Evolutionary conservation across 768 basidiomycete species (phyloP).

Genomic region (Fomitopsis pulvina): DNA sequence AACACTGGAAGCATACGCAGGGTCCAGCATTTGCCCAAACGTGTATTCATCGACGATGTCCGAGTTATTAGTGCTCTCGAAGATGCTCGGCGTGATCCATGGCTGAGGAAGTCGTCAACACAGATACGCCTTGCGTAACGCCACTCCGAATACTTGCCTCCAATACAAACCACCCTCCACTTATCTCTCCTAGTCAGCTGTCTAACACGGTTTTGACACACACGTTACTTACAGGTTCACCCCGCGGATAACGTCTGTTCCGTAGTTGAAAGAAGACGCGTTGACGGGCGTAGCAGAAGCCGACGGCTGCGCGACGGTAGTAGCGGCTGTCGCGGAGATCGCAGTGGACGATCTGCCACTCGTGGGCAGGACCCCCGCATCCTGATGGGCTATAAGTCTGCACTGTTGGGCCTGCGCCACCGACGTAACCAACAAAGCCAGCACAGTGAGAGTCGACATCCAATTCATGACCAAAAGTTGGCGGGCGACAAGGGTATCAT

Average conservation of each 20-base stretch:
- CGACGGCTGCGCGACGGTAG: constrained; percentile 4
- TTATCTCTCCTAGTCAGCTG: constrained; percentile 16
- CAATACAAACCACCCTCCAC: constrained; percentile 60
- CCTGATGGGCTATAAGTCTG: not conserved
- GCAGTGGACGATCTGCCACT: not conserved
- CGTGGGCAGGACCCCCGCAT: not conserved
- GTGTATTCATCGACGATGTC: constrained; percentile 58
- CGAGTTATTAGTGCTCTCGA: constrained; percentile 51
- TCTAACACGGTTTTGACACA: not conserved
- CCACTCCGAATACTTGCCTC: constrained; percentile 32
- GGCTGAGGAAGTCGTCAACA: constrained; percentile 34
- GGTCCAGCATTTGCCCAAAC: constrained; percentile 46
- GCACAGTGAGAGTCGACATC: too few species aligned
- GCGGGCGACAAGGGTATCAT: too few species aligned
- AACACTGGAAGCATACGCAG: constrained; percentile 32
- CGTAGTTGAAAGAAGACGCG: constrained; percentile 34
- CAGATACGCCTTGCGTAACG: not conserved
- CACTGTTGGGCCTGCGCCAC: not conserved
- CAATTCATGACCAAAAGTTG: too few species aligned
- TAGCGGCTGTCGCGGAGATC: not conserved
- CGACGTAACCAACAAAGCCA: too few species aligned
- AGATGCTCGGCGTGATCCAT: constrained; percentile 76
- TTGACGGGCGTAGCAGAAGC: not conserved
- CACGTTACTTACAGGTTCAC: constrained; percentile 51
- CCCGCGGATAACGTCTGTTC: constrained; percentile 41